Evolutionary conservation across 2,329 filamentous ascomycete genomes (phyloP).

Genomic region (Stemphylium lycopersici): DNA sequence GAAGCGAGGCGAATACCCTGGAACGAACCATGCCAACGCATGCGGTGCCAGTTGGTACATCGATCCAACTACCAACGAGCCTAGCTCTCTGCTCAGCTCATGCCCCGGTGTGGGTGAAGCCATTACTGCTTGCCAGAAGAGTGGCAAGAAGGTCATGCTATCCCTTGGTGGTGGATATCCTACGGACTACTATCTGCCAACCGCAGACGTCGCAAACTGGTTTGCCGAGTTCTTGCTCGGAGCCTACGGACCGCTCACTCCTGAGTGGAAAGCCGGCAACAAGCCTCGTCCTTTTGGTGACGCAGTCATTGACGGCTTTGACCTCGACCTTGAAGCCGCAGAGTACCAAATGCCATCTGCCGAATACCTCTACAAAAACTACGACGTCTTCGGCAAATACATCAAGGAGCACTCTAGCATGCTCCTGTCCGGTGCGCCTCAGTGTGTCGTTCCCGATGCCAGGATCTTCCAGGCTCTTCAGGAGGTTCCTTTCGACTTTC

Average conservation of each 20-base stretch:
- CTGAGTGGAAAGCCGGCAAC: constrained; percentile 33
- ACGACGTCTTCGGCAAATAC: constrained; percentile 56
- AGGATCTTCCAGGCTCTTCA: constrained; percentile 54
- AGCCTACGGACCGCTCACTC: constrained; percentile 55
- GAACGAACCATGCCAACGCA: constrained; percentile 62
- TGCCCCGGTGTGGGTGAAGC: constrained; percentile 43
- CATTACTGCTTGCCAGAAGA: constrained; percentile 40
- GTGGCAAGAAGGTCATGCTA: constrained; percentile 49
- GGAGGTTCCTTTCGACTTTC: constrained; percentile 57
- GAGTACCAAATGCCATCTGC: constrained; percentile 26
- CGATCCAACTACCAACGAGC: constrained; percentile 26
- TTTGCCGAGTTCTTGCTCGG: constrained; percentile 60
- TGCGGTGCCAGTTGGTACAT: constrained; percentile 50
- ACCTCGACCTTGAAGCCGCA: constrained; percentile 55
- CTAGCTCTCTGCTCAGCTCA: constrained; percentile 4
- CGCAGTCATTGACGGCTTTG: constrained; percentile 58
- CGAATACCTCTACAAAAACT: constrained; percentile 48
- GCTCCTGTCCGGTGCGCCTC: constrained; percentile 61
- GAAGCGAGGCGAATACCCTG: constrained; percentile 55
- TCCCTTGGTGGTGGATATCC: constrained; percentile 55
- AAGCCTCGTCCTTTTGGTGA: constrained; percentile 56
- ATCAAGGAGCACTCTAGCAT: constrained; percentile 52
- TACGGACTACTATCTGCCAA: constrained; percentile 52
- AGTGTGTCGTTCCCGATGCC: constrained; percentile 57
- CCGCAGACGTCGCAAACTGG: constrained; percentile 48